These are phyloP conservation scores for Apiospora phragmitis DNA, from an alignment of 2,329 filamentous ascomycete species.

Conservation along the genomic window DNA sequence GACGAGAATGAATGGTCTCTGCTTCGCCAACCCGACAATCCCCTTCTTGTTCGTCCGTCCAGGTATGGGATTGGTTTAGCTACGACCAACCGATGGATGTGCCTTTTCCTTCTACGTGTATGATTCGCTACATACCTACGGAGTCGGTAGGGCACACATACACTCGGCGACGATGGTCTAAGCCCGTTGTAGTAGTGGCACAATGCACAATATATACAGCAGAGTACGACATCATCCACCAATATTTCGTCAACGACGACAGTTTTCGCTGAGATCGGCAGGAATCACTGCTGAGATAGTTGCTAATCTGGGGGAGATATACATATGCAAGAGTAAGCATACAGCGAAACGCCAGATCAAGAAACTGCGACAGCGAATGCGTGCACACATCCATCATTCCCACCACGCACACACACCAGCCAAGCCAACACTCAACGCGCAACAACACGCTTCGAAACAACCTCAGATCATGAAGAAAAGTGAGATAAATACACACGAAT, in stretches of 20 bases:
- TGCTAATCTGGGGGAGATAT: not conserved
- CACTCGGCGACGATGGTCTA: not conserved
- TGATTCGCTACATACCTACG: not conserved
- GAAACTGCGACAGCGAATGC: not conserved
- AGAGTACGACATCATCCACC: not conserved
- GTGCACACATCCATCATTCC: not conserved
- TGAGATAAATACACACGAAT: not conserved
- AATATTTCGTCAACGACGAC: not conserved
- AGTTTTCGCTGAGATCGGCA: not conserved
- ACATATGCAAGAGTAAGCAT: not conserved
- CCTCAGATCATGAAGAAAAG: not conserved
- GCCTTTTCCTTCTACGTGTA: not conserved
- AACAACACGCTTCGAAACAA: not conserved
- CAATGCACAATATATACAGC: not conserved
- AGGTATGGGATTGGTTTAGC: not conserved
- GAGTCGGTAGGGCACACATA: not conserved
- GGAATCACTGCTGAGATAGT: not conserved
- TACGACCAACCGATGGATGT: not conserved
- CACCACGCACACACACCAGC: not conserved
- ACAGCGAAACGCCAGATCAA: not conserved
- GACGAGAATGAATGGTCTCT: not conserved
- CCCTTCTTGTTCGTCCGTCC: not conserved
- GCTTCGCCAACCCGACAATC: not conserved
- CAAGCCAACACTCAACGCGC: not conserved
- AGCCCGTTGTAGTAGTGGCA: not conserved